Evolutionary conservation across 75 land plant species (phyloP).

Genomic region (Pinus tabuliformis): DNA sequence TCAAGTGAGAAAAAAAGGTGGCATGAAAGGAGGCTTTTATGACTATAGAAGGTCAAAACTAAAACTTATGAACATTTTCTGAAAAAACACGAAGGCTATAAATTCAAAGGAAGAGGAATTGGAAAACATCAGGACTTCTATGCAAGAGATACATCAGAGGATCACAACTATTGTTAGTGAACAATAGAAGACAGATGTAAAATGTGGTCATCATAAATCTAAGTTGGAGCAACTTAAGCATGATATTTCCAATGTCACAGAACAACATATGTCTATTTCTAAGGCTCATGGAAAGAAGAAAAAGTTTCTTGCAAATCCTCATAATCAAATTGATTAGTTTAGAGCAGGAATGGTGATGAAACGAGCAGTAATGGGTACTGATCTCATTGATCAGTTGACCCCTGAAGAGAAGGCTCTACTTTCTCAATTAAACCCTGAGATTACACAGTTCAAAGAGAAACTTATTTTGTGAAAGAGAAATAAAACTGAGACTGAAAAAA

Average conservation of each 20-base stretch:
- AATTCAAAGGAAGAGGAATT: slow-evolving; percentile 59
- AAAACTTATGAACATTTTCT: slow-evolving; percentile 69
- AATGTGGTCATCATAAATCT: slow-evolving; percentile 66
- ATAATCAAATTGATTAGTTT: slow-evolving; percentile 78
- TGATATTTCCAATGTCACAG: slow-evolving; percentile 67
- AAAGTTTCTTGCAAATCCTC: slow-evolving; percentile 69
- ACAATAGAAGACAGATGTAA: slow-evolving; percentile 84
- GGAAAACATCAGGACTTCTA: slow-evolving; percentile 37
- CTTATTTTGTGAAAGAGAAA: slow-evolving; percentile 57
- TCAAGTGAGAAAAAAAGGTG: slow-evolving; percentile 99
- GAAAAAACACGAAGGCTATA: slow-evolving; percentile 49
- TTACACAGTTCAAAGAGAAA: slow-evolving; percentile 77
- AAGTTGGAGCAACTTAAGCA: slow-evolving; percentile 76
- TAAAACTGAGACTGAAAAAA: slow-evolving; percentile 37
- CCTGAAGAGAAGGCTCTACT: slow-evolving; percentile 74
- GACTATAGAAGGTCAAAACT: slow-evolving; percentile 81
- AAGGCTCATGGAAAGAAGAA: slow-evolving; percentile 85
- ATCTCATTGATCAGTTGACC: slow-evolving; percentile 88
- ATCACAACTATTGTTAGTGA: slow-evolving; percentile 68
- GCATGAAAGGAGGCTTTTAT: slow-evolving; percentile 98
- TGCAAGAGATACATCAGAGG: slow-evolving; percentile 73
- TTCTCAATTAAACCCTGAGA: slow-evolving; percentile 91
- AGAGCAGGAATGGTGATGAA: slow-evolving; percentile 64
- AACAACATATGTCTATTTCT: slow-evolving; percentile 56
- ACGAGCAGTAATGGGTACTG: slow-evolving; percentile 89